Evolutionary conservation across 2,329 filamentous ascomycete species (phyloP).

Genomic region (Scedosporium dehoogii): DNA sequence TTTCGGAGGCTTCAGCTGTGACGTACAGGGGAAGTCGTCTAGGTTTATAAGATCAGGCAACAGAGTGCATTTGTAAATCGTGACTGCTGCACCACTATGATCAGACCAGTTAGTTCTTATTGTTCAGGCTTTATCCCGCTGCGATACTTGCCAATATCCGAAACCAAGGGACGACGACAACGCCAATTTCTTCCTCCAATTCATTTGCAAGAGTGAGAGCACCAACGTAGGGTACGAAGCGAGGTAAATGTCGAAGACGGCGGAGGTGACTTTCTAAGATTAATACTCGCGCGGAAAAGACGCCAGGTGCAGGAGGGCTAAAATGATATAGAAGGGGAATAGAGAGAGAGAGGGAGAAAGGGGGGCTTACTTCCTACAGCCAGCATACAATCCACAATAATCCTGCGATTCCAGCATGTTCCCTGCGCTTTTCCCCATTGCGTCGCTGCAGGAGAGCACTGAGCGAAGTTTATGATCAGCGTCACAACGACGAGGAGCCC

Average conservation of each 20-base stretch:
- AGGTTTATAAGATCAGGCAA: not conserved
- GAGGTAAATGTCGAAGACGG: conserved; percentile 28
- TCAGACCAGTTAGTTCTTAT: not conserved
- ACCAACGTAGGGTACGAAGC: conserved; percentile 30
- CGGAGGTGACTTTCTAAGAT: conserved; percentile 19
- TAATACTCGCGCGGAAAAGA: not conserved
- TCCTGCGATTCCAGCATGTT: conserved; percentile 22
- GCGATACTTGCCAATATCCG: conserved; percentile 22
- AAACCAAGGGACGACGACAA: conserved; percentile 26
- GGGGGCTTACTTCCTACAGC: conserved; percentile 26
- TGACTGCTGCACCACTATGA: not conserved
- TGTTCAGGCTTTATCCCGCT: not conserved
- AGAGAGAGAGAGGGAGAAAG: not conserved
- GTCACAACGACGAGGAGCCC: conserved; percentile 26
- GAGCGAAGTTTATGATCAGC: conserved; percentile 22
- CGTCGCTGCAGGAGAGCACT: conserved; percentile 27
- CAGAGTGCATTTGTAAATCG: not conserved
- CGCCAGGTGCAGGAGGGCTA: too few relatives aligned
- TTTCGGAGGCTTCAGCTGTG: not conserved
- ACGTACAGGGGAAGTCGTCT: not conserved
- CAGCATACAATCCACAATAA: conserved; percentile 28
- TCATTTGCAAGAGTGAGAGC: conserved; percentile 25
- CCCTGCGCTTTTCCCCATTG: conserved; percentile 28
- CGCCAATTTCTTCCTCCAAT: conserved; percentile 28
- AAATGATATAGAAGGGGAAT: not conserved